Evolutionary conservation across 2,329 filamentous ascomycete genomes (phyloP), one percentile per base, ranked within the genome.

Genomic region (Cryphonectria radicalis): DNA sequence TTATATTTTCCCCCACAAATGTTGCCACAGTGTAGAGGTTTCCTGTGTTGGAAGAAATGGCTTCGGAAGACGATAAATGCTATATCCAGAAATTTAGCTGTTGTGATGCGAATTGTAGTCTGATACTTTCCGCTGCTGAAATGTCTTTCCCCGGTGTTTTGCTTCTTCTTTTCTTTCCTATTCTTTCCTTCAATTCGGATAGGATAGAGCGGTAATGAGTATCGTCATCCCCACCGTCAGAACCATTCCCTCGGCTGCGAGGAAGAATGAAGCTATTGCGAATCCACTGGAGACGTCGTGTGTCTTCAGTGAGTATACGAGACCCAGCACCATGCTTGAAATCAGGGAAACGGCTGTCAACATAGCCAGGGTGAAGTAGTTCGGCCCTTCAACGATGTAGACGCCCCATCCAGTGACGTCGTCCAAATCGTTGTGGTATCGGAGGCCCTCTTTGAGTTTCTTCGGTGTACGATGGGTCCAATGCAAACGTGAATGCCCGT

Each of bases 151-250:
- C 1, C 3, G 53, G n/a, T 57, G 53, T 14, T 32, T 4, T 7
- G 1, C 4, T 62, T 3, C 1, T 32, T 3, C 28, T 3, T 4
- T 3, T 40, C 7, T n/a, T n/a, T n/a, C n/a, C n/a, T n/a, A n/a
- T n/a, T n/a, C n/a, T n/a, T n/a, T n/a, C n/a, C n/a, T n/a, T n/a
- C n/a, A 62, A 32, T 62, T n/a, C 22, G 19, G 35, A 40, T 40
- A 40, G 3, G 59, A 40, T 35, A 40, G 35, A 35, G 59, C 35
- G 22, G 59, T 40, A 37, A 62, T n/a, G 35, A 62, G 59, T 1
- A 62, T n/a, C 32, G 59, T 62, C 35, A 35, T 14, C 14, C 3
- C 59, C 8, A 62, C 3, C 10, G 59, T 62, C 59, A 40, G 13
- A 62, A 14, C 35, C 59, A 62, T 4, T 14, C 5, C 59, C 32